Conservation (phyloP, 768 basidiomycete species). For the Strobilomyces echinocephalus region DNA sequence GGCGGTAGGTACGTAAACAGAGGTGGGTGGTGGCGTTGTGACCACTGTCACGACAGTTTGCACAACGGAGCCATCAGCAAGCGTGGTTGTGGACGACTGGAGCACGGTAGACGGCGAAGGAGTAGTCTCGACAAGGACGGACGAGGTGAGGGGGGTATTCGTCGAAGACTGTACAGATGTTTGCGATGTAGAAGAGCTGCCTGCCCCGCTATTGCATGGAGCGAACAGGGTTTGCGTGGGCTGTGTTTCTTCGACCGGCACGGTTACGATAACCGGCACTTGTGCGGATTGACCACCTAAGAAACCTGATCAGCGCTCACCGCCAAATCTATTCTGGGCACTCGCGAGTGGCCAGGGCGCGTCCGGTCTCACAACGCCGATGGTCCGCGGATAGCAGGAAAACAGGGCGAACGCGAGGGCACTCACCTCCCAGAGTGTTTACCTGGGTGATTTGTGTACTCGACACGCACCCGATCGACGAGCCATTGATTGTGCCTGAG, state of each 20-base stretch:
- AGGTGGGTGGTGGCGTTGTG: conserved; percentile 32
- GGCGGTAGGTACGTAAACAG: conserved; percentile 25
- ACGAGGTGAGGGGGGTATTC: conserved; percentile 16
- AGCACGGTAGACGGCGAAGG: conserved; percentile 31
- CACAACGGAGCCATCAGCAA: conserved; percentile 39
- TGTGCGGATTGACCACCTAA: conserved; percentile 31
- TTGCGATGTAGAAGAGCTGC: conserved; percentile 8
- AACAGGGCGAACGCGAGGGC: not conserved
- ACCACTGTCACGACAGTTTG: conserved; percentile 34
- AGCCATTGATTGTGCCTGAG: conserved; percentile 24
- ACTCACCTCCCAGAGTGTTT: conserved; percentile 35
- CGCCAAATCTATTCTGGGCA: conserved; percentile 2
- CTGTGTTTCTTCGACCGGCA: conserved; percentile 28
- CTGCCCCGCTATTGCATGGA: conserved; percentile 30
- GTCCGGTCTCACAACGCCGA: conserved; percentile 12
- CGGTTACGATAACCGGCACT: conserved; percentile 38
- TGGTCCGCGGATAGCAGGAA: not conserved
- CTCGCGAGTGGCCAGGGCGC: conserved; percentile 9
- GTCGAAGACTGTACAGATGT: conserved; percentile 5
- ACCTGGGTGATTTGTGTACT: conserved; percentile 25
- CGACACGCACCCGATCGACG: conserved; percentile 28
- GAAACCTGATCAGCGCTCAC: conserved; percentile 13
- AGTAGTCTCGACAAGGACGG: conserved; percentile 27
- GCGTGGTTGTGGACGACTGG: conserved; percentile 33
- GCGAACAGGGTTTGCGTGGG: conserved; percentile 40